Evolutionary conservation across 345 rosid genomes (phyloP), one percentile per base, ranked within the genome.

Genomic region (Pugionium cornutum): DNA sequence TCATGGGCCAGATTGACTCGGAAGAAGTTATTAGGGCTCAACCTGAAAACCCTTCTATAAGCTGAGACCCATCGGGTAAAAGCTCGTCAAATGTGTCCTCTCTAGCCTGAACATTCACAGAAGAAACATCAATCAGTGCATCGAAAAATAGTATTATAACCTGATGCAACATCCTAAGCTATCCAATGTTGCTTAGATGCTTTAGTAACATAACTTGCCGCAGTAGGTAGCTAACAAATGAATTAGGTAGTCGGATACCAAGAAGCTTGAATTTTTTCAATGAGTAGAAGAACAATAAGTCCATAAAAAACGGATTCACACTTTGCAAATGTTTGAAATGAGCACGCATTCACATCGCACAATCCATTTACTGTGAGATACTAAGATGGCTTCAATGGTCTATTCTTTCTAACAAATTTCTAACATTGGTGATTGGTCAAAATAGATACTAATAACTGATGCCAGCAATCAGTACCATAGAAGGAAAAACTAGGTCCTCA

Each of bases 1-100:
- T 28, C 47, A 72, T 69, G 57, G 43, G 51, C 42, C 53, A 60
- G 67, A 36, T 7, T 40, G 58, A 35, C 4, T 55, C 36, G 40
- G 35, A 4, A 53, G 10, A 53, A 11, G 39, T 70, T 40, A 68
- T 33, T 69, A 43, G 62, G 58, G 51, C 54, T 61, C 32, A 76
- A 94, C 99, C 99, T 84, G 96, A 73, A 83, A 82, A 81, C 9
- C 83, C 87, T 35, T 79, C 52, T 60, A 70, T 66, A 82, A 85
- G 83, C 55, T 81, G 80, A 65, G 86, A 56, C 43, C 79, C 83
- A 31, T 76, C 81, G 10, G 85, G 78, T 32, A 82, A 75, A 75
- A 79, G 79, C 69, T 80, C 92, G 67, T 88, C 92, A 41, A 79
- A 67, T 1, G 78, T 72, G 27, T 81, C 83, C 62, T 74, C 86